Base-by-base conservation (phyloP, 2,329 filamentous ascomycete genomes). In the Penicillium sclerotiorum region DNA sequence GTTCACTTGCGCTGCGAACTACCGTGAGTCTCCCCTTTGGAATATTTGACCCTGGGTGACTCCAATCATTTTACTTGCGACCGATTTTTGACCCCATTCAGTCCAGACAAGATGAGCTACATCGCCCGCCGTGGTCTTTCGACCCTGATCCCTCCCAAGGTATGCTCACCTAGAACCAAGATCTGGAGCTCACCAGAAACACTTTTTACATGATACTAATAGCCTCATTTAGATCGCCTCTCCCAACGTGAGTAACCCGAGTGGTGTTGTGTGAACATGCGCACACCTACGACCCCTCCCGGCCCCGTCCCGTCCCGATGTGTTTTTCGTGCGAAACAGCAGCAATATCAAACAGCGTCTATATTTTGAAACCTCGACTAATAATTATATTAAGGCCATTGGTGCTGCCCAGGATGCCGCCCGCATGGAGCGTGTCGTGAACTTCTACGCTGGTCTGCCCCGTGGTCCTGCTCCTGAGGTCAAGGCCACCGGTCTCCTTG, bases 61-160 rank as follows among this genome's bases (percentile, higher is more conserved):
- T 28, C 43, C 12, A n/a, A 8, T 37, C 22, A 11, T n/a, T 35
- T 46, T 42, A 39, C 25, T 21, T 50, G 50, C 37, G 50, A 59
- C 64, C 62, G 58, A 60, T 52, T 57, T 55, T 59, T 66, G 53
- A 70, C 47, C 22, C 25, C 40, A 17, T 47, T 21, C 43, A 70
- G 66, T 62, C 60, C 59, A 57, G 65, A 74, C 82, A 90, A 79
- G 78, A 96, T 96, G 92, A 96, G 90, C 83, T 94, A 86, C 85
- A 83, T 95, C 71, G 84, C 86, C 71, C 89, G 89, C 79, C 87
- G 92, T 80, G 89, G 85, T 83, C 88, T 96, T 73, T 97, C 94
- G 74, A 96, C 95, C 82, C 88, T 99, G 77, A 96, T 99, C 70
- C 95, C 95, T 67, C 94, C 95, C 72, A 99, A 99, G 91, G 93